Base-by-base conservation (phyloP, 345 rosid genomes). In the Sonneratia alba region DNA sequence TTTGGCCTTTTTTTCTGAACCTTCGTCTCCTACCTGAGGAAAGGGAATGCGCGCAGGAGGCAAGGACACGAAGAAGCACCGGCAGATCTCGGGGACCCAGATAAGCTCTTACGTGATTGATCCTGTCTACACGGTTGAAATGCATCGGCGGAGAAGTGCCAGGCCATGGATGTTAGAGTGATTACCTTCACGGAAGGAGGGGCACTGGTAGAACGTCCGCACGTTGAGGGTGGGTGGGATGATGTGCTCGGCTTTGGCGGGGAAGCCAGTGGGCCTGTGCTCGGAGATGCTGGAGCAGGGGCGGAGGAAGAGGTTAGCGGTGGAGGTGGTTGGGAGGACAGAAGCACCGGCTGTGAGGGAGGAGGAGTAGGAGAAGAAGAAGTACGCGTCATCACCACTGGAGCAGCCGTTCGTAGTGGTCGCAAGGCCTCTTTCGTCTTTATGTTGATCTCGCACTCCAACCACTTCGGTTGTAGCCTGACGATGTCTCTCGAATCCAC, bases 401-500 rank as follows among this genome's bases (percentile, higher is more conserved):
- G 51, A 43, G 69, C 15, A 14, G 47, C 36, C 1, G 51, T n/a
- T 0, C 67, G 68, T 34, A 0, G 71, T 55, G 47, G 72, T 40
- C 62, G 79, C 68, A 67, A 34, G 12, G 75, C 64, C 22, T 61
- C 69, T 21, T 76, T 67, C 62, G 67, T 76, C 72, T 71, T 71
- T 16, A 71, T 76, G 63, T 42, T 47, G 3, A 76, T n/a, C 49
- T 71, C 72, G 36, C 68, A 76, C 38, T 71, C 79, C 3, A 12
- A 1, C 64, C 67, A 72, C 75, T 76, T 76, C 51, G 71, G 71
- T 21, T 71, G 62, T 48, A 76, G 64, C 62, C 67, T 74, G 15
- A 71, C 63, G 3, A 82, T 72, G 68, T 77, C 82, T 63, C 83
- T 71, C 59, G 74, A 78, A 55, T 66, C 70, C 0, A 73, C 70